Evolutionary conservation across 192 early-diverging fungal species (phyloP).

Genomic region (Coemansia erecta): DNA sequence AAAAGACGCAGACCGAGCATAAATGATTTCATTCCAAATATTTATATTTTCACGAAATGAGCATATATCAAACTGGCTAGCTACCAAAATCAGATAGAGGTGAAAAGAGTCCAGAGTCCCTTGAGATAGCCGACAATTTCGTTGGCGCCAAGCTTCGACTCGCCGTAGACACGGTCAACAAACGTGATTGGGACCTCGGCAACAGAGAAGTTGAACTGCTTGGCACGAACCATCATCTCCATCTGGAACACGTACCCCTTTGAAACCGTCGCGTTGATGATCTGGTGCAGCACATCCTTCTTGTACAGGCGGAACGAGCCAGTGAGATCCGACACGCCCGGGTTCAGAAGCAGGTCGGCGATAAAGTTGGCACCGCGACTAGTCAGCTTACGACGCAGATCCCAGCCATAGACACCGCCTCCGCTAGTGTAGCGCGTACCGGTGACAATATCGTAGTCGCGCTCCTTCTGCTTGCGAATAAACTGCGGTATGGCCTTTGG

Average conservation of each 20-base stretch:
- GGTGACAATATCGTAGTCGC: constrained; percentile 90
- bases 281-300: constrained; percentile 78
- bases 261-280: constrained; percentile 86
- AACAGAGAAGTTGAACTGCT: constrained; percentile 83
- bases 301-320: constrained; percentile 96
- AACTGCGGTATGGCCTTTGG: constrained; percentile 97
- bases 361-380: constrained; percentile 98
- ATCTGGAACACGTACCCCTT: constrained; percentile 99
- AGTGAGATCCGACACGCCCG: constrained; percentile 90
- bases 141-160: constrained; percentile 91
- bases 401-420: constrained; percentile 98
- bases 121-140: constrained; percentile 94
- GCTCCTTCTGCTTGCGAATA: constrained; percentile 79
- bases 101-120: constrained; percentile 83
- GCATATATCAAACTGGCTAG: background rate
- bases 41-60: background rate
- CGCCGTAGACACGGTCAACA: constrained; percentile 97
- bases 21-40: background rate
- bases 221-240: constrained; percentile 99
- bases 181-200: constrained; percentile 97
- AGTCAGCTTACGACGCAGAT: constrained; percentile 91
- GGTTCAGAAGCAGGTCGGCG: constrained; percentile 81
- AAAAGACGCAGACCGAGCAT: background rate
- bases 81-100: constrained; percentile 52
- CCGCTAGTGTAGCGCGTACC: constrained; percentile 86